Percentiles rank a stretch among this genome's conserved stretches.
phyloP scores from a whole-genome alignment of 495 filamentous ascomycete species.

The Xylaria venustula region DNA sequence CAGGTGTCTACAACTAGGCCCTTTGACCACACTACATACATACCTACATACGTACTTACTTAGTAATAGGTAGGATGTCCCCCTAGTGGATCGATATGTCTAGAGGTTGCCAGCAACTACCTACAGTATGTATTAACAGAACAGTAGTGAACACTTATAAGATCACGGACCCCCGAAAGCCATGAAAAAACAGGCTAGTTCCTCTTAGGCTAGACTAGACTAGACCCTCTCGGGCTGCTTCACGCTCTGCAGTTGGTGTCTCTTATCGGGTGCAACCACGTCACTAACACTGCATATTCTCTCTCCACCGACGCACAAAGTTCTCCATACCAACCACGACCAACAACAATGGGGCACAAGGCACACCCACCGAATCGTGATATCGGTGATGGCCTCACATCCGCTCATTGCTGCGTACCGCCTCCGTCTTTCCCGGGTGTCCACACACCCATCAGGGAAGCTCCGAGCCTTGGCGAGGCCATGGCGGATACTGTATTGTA shows the following conservation, averaged over 20 bases:
- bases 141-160: too few species aligned
- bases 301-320: slow-evolving; percentile 11
- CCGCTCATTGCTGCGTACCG: neutral
- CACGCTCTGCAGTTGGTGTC: neutral
- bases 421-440: neutral
- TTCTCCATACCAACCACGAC: neutral
- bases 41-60: too few species aligned
- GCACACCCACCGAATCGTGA: neutral
- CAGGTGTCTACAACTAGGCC: slow-evolving; percentile 25
- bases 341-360: slow-evolving; percentile 2
- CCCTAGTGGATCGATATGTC: neutral
- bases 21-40: too few species aligned
- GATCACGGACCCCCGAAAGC: too few species aligned
- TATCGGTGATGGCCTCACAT: slow-evolving; percentile 8
- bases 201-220: neutral
- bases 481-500: too few species aligned
- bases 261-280: slow-evolving; percentile 32
- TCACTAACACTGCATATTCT: slow-evolving; percentile 24
- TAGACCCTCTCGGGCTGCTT: neutral
- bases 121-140: neutral
- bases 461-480: neutral
- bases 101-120: neutral
- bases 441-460: neutral
- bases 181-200: neutral
- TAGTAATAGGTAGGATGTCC: too few species aligned